Evolutionary conservation across 2,329 filamentous ascomycete species (phyloP).

Genomic region (Aspergillus flavus): DNA sequence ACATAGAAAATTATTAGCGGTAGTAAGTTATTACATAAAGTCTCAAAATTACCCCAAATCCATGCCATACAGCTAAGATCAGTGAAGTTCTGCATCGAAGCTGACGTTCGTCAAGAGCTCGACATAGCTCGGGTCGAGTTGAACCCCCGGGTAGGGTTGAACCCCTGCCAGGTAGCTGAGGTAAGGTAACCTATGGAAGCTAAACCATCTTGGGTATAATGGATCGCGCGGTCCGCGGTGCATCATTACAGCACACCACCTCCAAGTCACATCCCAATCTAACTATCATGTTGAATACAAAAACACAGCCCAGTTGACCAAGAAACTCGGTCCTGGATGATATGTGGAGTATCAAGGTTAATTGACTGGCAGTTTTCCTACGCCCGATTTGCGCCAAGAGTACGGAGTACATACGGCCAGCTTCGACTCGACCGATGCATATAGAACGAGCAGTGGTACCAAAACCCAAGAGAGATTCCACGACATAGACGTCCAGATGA

Average conservation of each 20-base stretch:
- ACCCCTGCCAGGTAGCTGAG: not conserved
- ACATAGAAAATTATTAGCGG: not conserved
- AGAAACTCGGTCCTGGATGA: not conserved
- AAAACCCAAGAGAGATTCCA: not conserved
- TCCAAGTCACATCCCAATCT: slow-evolving; percentile 32
- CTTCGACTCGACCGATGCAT: not conserved
- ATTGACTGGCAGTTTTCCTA: not conserved
- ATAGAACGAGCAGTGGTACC: not conserved
- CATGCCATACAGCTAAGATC: not conserved
- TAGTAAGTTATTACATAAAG: too few species aligned
- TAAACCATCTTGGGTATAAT: not conserved
- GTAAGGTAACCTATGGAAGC: not conserved
- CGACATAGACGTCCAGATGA: not conserved
- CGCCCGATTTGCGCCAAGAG: not conserved
- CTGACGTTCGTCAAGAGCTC: not conserved
- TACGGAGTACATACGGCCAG: not conserved
- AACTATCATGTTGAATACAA: too few species aligned
- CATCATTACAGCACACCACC: too few species aligned
- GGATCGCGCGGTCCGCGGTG: not conserved
- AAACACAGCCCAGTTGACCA: not conserved
- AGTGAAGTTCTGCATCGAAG: not conserved
- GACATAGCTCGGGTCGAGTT: not conserved
- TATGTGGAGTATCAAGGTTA: not conserved
- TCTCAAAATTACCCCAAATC: not conserved
- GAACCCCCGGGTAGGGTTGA: not conserved